A percentile compares a stretch with the other conserved stretches of the same genome.
phyloP scores from a whole-genome alignment of 202 grass and related monocot species.

The Schoenoplectus tabernaemontani region DNA sequence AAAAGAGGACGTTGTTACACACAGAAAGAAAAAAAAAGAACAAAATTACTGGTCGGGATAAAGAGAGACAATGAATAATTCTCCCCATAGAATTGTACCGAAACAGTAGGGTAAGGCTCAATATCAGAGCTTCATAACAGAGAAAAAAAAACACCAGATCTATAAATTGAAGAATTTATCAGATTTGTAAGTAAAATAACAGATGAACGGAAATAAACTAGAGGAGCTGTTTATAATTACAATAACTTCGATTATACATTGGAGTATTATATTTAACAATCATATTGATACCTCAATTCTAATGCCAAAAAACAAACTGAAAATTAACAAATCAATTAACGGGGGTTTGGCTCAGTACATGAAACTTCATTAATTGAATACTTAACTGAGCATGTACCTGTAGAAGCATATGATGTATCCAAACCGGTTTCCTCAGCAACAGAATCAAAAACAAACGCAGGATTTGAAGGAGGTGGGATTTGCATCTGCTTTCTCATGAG shows the following conservation, averaged over 20 bases:
- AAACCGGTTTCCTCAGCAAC: background rate
- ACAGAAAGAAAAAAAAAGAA: too few species aligned
- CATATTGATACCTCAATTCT: background rate
- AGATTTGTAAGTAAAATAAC: too few species aligned
- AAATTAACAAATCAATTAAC: background rate
- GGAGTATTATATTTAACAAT: too few species aligned
- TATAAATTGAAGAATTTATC: too few species aligned
- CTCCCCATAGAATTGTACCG: too few species aligned
- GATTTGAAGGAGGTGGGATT: background rate
- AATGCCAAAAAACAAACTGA: background rate
- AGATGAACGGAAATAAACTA: too few species aligned
- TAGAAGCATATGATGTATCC: background rate
- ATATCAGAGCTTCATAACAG: too few species aligned
- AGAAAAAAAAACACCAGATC: too few species aligned
- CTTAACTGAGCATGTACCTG: background rate
- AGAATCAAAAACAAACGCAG: background rate
- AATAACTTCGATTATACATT: background rate
- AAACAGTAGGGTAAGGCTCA: too few species aligned
- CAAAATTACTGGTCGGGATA: too few species aligned
- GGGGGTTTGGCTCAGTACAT: background rate
- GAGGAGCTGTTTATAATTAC: background rate
- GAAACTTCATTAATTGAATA: slow-evolving; percentile 7
- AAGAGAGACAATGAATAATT: too few species aligned
- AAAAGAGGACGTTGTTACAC: too few species aligned
- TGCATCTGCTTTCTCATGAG: slow-evolving; percentile 9